Evolutionary conservation across 2,329 filamentous ascomycete species (phyloP), one percentile per base, ranked within the genome.

Genomic region (Penicillium olsonii): DNA sequence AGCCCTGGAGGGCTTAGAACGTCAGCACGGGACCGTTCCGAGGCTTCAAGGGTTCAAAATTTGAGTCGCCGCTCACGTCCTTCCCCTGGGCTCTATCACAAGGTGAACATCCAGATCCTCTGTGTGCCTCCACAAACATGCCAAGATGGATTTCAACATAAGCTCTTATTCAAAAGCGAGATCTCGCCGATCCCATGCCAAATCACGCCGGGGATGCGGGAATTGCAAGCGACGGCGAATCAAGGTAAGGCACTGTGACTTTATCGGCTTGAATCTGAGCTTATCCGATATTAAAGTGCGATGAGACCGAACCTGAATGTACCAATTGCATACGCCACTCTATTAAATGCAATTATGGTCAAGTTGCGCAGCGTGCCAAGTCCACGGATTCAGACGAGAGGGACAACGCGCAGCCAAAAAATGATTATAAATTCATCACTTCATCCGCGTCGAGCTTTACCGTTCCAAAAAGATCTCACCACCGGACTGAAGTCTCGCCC

Each of bases 221-320:
- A 55, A 53, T 22, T 57, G 52, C 35, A 55, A 57, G 29, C 20
- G 33, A 5, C 46, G 54, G n/a, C 50, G 47, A 20, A 20, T 55
- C 5, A 57, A 57, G 42, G 54, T 57, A 37, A 5, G 42, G 33
- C 6, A 26, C n/a, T 4, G 5, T 37, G 15, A 37, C 11, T 3
- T 31, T n/a, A 4, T 31, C 26, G 9, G 12, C 11, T 31, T 15
- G 18, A n/a, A 6, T 14, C 12, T n/a, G 34, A 24, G 5, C 18
- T 49, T 11, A 20, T 18, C 11, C 10, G 34, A 22, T 37, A 22
- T 15, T n/a, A n/a, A n/a, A 56, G 53, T 56, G 53, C 11, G 48
- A 54, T 31, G 51, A 56, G 35, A 31, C 35, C 2, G 48, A 42
- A n/a, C 53, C 53, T n/a, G 3, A 17, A 9, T 56, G 53, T 27